phyloP scores from a whole-genome alignment of 2,329 filamentous ascomycete genomes.

The Talaromyces verruculosus region DNA sequence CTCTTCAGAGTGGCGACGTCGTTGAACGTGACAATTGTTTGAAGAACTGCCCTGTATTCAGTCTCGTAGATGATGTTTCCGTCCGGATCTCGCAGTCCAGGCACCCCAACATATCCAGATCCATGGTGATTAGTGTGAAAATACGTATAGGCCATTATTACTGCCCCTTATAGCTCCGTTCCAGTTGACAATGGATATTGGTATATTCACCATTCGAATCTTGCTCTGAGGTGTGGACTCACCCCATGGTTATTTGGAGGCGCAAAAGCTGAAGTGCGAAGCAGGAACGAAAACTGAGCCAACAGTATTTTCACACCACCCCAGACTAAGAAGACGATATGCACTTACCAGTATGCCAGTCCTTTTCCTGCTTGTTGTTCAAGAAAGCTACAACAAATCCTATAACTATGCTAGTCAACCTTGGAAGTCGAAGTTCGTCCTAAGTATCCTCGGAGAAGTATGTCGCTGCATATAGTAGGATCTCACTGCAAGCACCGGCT shows the following conservation, averaged over 20 bases:
- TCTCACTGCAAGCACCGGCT: neutral
- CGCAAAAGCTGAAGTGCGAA: neutral
- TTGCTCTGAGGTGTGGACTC: neutral
- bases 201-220: neutral
- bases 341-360: too few species aligned
- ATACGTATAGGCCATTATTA: neutral
- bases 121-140: neutral
- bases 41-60: neutral
- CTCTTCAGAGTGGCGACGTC: neutral
- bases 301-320: neutral
- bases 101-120: neutral
- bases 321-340: neutral
- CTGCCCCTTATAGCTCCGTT: neutral
- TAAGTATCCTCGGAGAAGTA: neutral
- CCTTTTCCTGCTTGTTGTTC: too few species aligned
- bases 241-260: neutral
- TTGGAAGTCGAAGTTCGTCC: neutral
- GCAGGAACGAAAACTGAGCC: neutral
- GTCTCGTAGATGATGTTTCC: neutral
- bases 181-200: neutral
- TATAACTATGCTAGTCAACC: neutral
- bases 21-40: neutral
- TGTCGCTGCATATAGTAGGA: neutral
- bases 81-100: neutral
- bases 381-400: too few species aligned